These are phyloP conservation scores for Aureobasidium lini DNA, from an alignment of 2,329 filamentous ascomycete genomes.

Conservation along the genomic window DNA sequence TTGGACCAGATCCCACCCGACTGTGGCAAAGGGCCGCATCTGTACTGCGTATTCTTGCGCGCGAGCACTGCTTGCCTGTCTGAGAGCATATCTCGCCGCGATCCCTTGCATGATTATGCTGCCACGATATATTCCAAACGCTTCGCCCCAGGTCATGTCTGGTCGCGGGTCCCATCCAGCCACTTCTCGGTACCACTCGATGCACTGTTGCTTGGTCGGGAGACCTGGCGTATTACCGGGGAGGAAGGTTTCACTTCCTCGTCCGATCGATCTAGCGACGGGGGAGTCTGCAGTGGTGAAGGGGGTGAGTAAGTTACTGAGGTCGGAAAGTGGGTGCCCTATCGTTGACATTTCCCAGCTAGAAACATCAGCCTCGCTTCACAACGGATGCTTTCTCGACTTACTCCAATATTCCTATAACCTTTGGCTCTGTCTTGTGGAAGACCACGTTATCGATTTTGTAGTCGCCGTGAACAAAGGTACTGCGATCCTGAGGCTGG, in stretches of 20 bases:
- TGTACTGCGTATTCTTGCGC: conserved; percentile 65
- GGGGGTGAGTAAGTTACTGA: conserved; percentile 64
- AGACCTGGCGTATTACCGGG: conserved; percentile 60
- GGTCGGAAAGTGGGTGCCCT: conserved; percentile 88
- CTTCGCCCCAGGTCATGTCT: conserved; percentile 57
- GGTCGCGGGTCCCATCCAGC: conserved; percentile 63
- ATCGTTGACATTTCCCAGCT: conserved; percentile 96
- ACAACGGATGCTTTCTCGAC: neutral
- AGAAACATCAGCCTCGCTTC: neutral
- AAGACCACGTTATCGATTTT: conserved; percentile 67
- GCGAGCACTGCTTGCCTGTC: conserved; percentile 79
- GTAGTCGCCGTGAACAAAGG: conserved; percentile 89
- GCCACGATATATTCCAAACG: conserved; percentile 53
- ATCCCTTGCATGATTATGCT: conserved; percentile 77
- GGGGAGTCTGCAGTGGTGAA: conserved; percentile 35
- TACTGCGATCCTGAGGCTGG: conserved; percentile 70
- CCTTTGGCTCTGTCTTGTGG: conserved; percentile 76
- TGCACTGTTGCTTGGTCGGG: conserved; percentile 50
- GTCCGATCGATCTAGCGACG: conserved; percentile 32
- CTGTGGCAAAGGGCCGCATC: conserved; percentile 64
- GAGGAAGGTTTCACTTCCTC: conserved; percentile 48
- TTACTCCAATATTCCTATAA: conserved; percentile 80
- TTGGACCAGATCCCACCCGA: conserved; percentile 68
- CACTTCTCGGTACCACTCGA: conserved; percentile 59
- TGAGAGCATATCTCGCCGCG: conserved; percentile 71